phyloP scores from a whole-genome alignment of 139 green algal species.

The Chlorella vulgaris region DNA sequence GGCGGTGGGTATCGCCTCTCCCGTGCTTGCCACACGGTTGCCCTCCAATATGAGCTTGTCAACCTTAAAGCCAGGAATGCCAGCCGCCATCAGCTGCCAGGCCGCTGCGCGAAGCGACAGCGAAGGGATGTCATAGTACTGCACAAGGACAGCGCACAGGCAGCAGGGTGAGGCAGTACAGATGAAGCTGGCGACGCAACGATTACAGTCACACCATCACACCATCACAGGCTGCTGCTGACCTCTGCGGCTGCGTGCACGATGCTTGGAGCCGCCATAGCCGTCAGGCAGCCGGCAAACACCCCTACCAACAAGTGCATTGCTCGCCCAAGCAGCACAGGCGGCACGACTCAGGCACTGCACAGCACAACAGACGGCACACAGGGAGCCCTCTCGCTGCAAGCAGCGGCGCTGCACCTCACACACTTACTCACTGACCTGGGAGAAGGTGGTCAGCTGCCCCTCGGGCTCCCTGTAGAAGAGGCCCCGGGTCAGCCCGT shows the following conservation, averaged over 20 bases:
- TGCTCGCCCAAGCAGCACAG: too few species aligned
- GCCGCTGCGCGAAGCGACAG: neutral
- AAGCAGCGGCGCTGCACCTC: too few species aligned
- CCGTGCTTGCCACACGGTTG: neutral
- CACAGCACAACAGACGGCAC: too few species aligned
- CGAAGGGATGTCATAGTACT: constrained; percentile 22
- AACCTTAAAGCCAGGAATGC: constrained; percentile 18
- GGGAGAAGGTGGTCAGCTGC: neutral
- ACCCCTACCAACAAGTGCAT: too few species aligned
- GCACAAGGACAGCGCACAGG: neutral
- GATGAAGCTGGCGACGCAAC: neutral
- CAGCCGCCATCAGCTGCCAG: constrained; percentile 13
- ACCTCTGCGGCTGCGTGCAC: too few species aligned
- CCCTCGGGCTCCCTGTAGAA: constrained; percentile 24
- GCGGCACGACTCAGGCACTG: too few species aligned
- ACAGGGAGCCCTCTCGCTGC: too few species aligned
- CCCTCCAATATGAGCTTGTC: neutral
- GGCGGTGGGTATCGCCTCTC: constrained; percentile 3
- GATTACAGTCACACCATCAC: too few species aligned
- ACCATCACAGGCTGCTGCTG: too few species aligned
- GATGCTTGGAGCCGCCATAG: too few species aligned
- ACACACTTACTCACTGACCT: neutral
- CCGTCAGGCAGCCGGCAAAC: too few species aligned
- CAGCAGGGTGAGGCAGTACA: neutral
- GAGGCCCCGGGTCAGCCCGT: neutral